phyloP scores from a whole-genome alignment of 306 rosid species.

The Carpinus viminea region DNA sequence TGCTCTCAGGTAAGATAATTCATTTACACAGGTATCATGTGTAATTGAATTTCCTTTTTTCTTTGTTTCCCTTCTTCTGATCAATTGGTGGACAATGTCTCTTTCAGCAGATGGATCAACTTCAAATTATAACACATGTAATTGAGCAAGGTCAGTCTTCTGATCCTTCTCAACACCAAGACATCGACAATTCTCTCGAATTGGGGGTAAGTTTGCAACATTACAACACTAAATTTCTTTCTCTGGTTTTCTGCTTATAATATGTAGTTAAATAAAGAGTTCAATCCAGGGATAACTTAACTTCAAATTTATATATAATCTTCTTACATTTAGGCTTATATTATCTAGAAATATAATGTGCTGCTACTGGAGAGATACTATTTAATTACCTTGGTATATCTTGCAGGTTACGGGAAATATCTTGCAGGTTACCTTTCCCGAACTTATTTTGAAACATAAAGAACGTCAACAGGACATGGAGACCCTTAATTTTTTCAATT shows the following conservation, averaged over 20 bases:
- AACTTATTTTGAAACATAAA: not conserved
- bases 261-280: too few relatives aligned
- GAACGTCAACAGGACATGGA: not conserved
- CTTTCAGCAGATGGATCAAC: too few relatives aligned
- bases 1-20: not conserved
- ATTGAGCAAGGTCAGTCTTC: not conserved
- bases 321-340: too few relatives aligned
- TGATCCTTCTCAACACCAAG: slow-evolving; percentile 18
- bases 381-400: not conserved
- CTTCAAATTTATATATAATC: too few relatives aligned
- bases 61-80: too few relatives aligned
- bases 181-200: slow-evolving; percentile 41
- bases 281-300: too few relatives aligned
- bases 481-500: not conserved
- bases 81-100: too few relatives aligned
- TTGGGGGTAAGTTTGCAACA: slow-evolving; percentile 43
- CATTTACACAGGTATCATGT: too few relatives aligned
- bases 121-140: too few relatives aligned
- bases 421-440: slow-evolving; percentile 3
- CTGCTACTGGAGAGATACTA: not conserved
- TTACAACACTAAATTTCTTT: not conserved
- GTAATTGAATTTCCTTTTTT: too few relatives aligned
- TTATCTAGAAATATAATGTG: too few relatives aligned
- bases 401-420: slow-evolving; percentile 1
- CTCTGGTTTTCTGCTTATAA: not conserved